Conservation (phyloP, 1,139 yeast species). For the Sporopachydermia cereana region DNA sequence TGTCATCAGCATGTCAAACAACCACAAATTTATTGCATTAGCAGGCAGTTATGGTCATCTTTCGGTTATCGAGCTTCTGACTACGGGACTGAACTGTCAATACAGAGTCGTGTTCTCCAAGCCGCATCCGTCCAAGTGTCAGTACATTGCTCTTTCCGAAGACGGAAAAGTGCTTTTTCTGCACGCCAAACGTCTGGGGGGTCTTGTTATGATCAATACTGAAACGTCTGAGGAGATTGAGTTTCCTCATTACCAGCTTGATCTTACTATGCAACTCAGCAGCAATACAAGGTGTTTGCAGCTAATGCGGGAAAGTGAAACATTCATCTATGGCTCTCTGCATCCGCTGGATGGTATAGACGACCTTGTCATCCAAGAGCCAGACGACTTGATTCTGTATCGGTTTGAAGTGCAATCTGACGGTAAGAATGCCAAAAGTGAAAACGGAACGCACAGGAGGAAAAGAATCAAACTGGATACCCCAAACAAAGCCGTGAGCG, state of each 20-base stretch:
- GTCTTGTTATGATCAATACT: conserved; percentile 19
- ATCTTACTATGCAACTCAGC: conserved; percentile 16
- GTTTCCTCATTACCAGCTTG: conserved; percentile 22
- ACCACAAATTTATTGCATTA: conserved; percentile 11
- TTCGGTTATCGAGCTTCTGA: conserved; percentile 11
- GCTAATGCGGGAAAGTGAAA: conserved; percentile 19
- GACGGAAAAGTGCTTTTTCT: conserved; percentile 19
- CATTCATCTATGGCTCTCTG: conserved; percentile 18
- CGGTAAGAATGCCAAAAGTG: too few relatives aligned
- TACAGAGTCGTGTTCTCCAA: conserved; percentile 12
- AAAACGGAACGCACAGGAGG: too few relatives aligned
- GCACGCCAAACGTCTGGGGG: conserved; percentile 21
- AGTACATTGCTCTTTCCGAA: conserved; percentile 18
- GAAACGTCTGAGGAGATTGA: conserved; percentile 19
- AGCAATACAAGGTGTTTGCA: conserved; percentile 17
- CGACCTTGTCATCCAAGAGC: too few relatives aligned
- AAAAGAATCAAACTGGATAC: too few relatives aligned
- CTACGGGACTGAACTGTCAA: conserved; percentile 7
- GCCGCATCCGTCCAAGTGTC: conserved; percentile 21
- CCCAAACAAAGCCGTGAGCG: too few relatives aligned
- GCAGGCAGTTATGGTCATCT: conserved; percentile 12
- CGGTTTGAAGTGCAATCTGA: too few relatives aligned
- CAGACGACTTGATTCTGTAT: too few relatives aligned
- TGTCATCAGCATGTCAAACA: conserved; percentile 9
- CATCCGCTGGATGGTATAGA: too few relatives aligned